Evolutionary conservation across 2,329 filamentous ascomycete genomes (phyloP).

Genomic region (Chrysoporthe cubensis): DNA sequence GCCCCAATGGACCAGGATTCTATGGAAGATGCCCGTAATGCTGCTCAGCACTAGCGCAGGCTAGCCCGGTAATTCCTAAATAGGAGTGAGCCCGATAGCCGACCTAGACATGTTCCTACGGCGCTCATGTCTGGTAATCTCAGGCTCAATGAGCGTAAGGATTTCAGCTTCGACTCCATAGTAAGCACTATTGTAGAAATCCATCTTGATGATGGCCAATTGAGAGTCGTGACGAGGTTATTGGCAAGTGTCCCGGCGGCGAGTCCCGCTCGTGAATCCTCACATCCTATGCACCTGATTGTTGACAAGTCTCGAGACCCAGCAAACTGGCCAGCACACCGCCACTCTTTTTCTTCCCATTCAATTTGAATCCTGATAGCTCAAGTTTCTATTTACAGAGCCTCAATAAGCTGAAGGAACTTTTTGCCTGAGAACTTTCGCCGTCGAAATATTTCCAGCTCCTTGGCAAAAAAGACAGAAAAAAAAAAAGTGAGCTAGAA

Average conservation of each 20-base stretch:
- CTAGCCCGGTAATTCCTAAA: neutral
- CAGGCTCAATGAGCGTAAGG: neutral
- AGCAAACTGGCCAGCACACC: too few species aligned
- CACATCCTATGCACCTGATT: neutral
- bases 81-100: neutral
- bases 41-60: neutral
- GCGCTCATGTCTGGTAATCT: neutral
- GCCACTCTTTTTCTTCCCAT: too few species aligned
- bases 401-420: too few species aligned
- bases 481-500: too few species aligned
- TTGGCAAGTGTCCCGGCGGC: neutral
- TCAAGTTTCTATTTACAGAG: too few species aligned
- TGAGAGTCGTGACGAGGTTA: neutral
- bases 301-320: neutral
- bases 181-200: neutral
- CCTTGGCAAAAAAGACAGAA: too few species aligned
- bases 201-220: neutral
- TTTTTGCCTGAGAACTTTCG: too few species aligned
- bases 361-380: too few species aligned
- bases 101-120: neutral
- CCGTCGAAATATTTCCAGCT: too few species aligned
- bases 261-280: neutral
- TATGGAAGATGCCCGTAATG: neutral
- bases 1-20: too few species aligned
- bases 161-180: neutral